Base-by-base conservation (phyloP, 2,329 filamentous ascomycete genomes). In the Knufia fluminis region DNA sequence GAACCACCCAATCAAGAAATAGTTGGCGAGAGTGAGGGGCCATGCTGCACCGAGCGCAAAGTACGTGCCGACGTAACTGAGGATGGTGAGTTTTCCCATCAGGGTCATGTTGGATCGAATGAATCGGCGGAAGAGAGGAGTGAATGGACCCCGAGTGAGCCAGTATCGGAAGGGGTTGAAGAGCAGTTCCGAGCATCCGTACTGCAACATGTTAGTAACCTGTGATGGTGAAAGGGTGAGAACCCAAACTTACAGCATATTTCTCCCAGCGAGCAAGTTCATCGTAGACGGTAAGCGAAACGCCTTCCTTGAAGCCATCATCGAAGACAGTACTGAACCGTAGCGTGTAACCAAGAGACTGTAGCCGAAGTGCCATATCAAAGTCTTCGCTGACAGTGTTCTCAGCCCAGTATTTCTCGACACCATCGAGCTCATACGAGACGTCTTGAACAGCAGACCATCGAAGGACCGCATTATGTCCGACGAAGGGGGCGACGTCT, bases 261-360 rank as follows among this genome's bases (percentile, higher is more conserved):
- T 91, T 91, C 62, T 91, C 86, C 86, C 86, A 91, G 50, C 86
- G 82, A 1, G 85, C 83, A 52, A 91, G 73, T 66, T 91, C 86
- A 66, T 91, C 86, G 62, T 91, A 89, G 8, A 91, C 85, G 0
- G 86, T 91, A 50, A 91, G 71, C 1, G 86, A 90, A 48, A 91
- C 86, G 56, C 86, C 86, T 64, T 91, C 86, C 60, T 86, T 79
- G 68, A 87, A 88, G 4, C 79, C 83, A 3, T 80, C 76, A 31
- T 77, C 76, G 48, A 82, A 78, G 67, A 86, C 88, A 0, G 80
- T 76, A 9, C 78, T 84, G 0, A 87, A 71, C 10, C 85, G 81
- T 40, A 86, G 77, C 31, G 79, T 73, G 63, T 83, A 85, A 20
- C 83, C 83, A 16, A 70, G 71, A 54, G 78, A 79, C 64, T 89